phyloP scores from a whole-genome alignment of 192 early-diverging fungal genomes.

The Podochytrium sp. region DNA sequence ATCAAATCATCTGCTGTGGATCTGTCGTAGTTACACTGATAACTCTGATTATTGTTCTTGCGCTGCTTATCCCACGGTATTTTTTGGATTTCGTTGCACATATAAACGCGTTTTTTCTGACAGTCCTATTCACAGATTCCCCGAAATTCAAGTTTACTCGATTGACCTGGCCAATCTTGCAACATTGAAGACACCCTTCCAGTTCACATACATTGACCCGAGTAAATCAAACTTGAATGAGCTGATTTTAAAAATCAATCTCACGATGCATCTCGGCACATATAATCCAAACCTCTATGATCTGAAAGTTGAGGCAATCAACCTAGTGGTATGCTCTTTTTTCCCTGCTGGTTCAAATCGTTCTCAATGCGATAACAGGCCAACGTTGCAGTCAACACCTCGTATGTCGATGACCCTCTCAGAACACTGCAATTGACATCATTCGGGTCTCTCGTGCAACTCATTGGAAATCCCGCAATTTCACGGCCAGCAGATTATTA shows the following conservation, averaged over 20 bases:
- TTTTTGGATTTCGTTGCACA: too few species aligned
- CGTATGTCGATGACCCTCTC: constrained; percentile 6
- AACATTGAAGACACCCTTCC: constrained; percentile 1
- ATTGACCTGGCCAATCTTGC: background rate
- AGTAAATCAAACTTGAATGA: constrained; percentile 2
- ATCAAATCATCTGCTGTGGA: background rate
- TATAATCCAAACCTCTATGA: constrained; percentile 34
- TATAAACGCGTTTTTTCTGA: background rate
- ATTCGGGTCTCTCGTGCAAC: background rate
- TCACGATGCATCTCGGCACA: constrained; percentile 23
- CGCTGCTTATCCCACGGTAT: constrained; percentile 2
- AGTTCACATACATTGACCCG: constrained; percentile 1
- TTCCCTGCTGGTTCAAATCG: background rate
- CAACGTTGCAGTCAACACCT: constrained; percentile 7
- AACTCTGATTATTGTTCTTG: background rate
- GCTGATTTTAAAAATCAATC: background rate
- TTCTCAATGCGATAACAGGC: background rate
- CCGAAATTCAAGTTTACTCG: constrained; percentile 8
- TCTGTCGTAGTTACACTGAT: background rate
- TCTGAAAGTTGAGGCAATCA: constrained; percentile 13
- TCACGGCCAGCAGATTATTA: background rate
- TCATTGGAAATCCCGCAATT: background rate
- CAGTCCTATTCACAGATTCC: background rate
- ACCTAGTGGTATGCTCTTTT: constrained; percentile 7
- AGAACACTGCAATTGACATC: background rate